A percentile compares a stretch with the other conserved stretches of the same genome.
Evolutionary conservation across 768 basidiomycete species (phyloP).

Genomic region (Ramaria rubella): DNA sequence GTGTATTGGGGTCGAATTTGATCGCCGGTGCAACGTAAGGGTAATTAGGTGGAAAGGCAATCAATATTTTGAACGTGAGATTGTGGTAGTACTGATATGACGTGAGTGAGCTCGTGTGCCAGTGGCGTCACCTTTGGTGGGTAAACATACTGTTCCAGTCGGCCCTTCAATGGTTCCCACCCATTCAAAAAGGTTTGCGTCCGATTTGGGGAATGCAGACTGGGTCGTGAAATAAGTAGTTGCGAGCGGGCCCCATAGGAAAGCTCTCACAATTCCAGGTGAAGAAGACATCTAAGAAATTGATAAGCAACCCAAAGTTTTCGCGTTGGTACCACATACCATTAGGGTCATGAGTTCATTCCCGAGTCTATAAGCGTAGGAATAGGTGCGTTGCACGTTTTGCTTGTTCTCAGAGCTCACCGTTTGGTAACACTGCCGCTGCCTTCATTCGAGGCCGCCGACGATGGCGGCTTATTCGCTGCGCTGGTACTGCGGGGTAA

Average conservation of each 20-base stretch:
- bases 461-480: conserved; percentile 48
- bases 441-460: conserved; percentile 47
- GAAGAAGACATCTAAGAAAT: conserved; percentile 70
- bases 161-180: conserved; percentile 83
- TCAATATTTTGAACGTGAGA: conserved; percentile 74
- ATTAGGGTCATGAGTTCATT: conserved; percentile 86
- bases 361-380: conserved; percentile 46
- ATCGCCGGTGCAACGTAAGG: conserved; percentile 82
- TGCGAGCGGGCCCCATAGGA: background rate
- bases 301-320: background rate
- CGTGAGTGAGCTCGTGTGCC: conserved; percentile 8
- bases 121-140: conserved; percentile 5
- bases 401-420: conserved; percentile 30
- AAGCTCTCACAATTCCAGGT: conserved; percentile 68
- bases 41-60: conserved; percentile 82
- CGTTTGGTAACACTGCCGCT: conserved; percentile 82
- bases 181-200: conserved; percentile 87
- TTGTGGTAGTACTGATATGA: conserved; percentile 62
- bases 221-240: conserved; percentile 22
- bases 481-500: conserved; percentile 41
- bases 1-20: conserved; percentile 66
- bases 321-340: conserved; percentile 39
- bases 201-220: conserved; percentile 88
- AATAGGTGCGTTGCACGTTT: conserved; percentile 7
- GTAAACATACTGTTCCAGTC: conserved; percentile 54